Evolutionary conservation across 441 rosid genomes (phyloP), one percentile per base, ranked within the genome.

Genomic region (Populus hybrid): DNA sequence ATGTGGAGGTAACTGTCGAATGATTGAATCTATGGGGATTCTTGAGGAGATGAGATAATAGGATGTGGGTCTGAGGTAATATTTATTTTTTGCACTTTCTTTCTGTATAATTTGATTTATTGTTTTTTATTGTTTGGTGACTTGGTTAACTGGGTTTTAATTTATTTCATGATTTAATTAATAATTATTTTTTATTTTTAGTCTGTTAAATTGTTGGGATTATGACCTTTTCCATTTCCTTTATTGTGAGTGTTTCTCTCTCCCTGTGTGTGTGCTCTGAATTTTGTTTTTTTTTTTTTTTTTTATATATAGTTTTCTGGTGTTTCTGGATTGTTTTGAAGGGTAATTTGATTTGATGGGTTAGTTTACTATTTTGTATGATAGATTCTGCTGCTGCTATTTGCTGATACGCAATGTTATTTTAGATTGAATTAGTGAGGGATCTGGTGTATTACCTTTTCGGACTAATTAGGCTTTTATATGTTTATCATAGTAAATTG

Each of bases 41-140:
- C 83, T 83, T 76, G 77, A 77, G 77, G 71, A 36, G 79, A 77
- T 77, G 80, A 74, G 81, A 84, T 78, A 72, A 77, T 84, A 84
- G 83, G 89, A 86, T 88, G 89, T 86, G 88, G 88, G 88, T 84
- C 84, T 90, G 84, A 87, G 94, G 92, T 87, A 86, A 86, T 78
- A 71, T 74, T 74, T 3, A 0, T 45, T 73, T 31, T 75, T 31
- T 73, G 31, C 23, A 64, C 31, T 78, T 80, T 71, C 75, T 84
- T 59, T 65, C 35, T 71, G 23, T 72, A 38, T 81, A 74, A 71
- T 82, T 82, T 74, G 72, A 80, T n/a, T n/a, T n/a, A n/a, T n/a
- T n/a, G n/a, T n/a, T n/a, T n/a, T 72, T 40, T n/a, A 24, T 67
- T 75, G 5, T 69, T 38, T 9, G 31, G 31, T 73, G 53, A 78